These are phyloP conservation scores for Dryas integrifolia DNA, from an alignment of 331 rosid species.

Conservation along the genomic window DNA sequence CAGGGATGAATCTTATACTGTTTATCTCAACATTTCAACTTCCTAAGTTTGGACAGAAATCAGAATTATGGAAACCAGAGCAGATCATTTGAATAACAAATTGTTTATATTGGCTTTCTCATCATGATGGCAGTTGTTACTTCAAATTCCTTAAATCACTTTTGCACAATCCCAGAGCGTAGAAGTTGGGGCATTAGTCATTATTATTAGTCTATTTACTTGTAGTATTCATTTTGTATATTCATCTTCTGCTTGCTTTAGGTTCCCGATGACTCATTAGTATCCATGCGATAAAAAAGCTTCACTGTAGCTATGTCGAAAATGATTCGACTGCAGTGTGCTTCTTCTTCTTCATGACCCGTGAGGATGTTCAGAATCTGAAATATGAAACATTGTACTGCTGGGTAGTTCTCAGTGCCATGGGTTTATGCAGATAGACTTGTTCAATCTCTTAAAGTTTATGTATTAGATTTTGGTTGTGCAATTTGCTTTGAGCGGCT, in stretches of 20 bases:
- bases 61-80: constrained; percentile 4
- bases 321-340: not conserved
- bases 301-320: not conserved
- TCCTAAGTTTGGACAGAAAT: constrained; percentile 16
- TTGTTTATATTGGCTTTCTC: not conserved
- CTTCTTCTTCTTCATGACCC: not conserved
- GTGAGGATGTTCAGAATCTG: not conserved
- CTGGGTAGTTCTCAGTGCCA: not conserved
- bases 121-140: not conserved
- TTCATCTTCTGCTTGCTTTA: not conserved
- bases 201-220: too few species aligned
- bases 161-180: not conserved
- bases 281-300: not conserved
- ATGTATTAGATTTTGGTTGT: not conserved
- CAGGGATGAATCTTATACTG: constrained; percentile 59
- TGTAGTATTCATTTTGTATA: not conserved
- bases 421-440: not conserved
- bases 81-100: not conserved
- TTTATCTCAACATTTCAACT: constrained; percentile 54
- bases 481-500: not conserved
- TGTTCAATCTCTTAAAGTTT: not conserved
- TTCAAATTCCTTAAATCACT: not conserved
- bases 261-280: not conserved
- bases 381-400: not conserved
- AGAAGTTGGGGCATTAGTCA: not conserved